Base-by-base conservation (phyloP, 2,329 filamentous ascomycete species). In the Diplodia sapinea region DNA sequence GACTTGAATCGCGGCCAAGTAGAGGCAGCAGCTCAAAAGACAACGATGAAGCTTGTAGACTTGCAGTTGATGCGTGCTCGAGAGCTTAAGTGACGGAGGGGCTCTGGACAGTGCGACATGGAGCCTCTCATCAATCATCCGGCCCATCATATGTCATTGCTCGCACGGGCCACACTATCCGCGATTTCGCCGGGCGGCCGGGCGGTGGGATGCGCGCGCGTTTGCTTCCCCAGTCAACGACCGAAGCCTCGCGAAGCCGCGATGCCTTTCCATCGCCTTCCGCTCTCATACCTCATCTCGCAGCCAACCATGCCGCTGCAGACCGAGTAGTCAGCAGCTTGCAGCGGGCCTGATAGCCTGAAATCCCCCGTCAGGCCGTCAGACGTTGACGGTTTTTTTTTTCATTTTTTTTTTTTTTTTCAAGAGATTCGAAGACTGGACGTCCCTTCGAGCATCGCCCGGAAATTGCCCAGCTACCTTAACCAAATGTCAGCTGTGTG, bases 71-170 rank as follows among this genome's bases (percentile, higher is more conserved):
- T 47, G 43, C 59, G 59, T 63, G 29, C 23, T n/a, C 2, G 2
- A 11, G 13, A 51, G 29, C 20, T 63, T 63, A 40, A 38, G 59
- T 51, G 29, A 11, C 9, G 56, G 56, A 51, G 47, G 57, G 36
- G 57, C 43, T 47, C n/a, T 47, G 43, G 43, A 47, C 36, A 33
- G 40, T 36, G 43, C 47, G 47, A 15, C 17, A 43, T 43, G 40
- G 38, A 50, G 29, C 43, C 12, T 17, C 9, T 26, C 49, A 20
- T n/a, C 31, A 38, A 33, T n/a, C 12, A 12, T 49, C 36, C 13
- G 36, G 47, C 36, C 15, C 29, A 63, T 63, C 59, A 63, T 63
- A 63, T 63, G 59, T 63, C 59, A 63, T 63, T 29, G 6, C 38
- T 15, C 38, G 59, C 59, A 63, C 59, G 59, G 47, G 12, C 59